A percentile compares a stretch with the other conserved stretches of the same genome.
These are phyloP conservation scores for Colletotrichum aenigma DNA, from an alignment of 2,329 filamentous ascomycete species.

Conservation along the genomic window DNA sequence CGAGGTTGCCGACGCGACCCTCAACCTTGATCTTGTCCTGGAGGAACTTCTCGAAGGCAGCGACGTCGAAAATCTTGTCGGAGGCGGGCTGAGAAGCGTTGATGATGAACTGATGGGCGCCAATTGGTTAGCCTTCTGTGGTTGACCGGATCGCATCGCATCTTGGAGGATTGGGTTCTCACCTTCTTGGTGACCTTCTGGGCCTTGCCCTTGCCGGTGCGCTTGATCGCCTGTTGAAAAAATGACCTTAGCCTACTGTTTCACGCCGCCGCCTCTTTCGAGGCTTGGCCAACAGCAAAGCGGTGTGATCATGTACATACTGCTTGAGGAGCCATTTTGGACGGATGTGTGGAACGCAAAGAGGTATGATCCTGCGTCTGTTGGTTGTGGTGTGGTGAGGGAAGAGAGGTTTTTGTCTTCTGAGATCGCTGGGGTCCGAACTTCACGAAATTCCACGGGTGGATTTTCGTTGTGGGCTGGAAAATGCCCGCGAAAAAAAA, in stretches of 20 bases:
- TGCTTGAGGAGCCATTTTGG: slow-evolving; percentile 83
- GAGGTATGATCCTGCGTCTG: slow-evolving; percentile 85
- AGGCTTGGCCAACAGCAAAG: slow-evolving; percentile 89
- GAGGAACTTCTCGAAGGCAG: slow-evolving; percentile 99
- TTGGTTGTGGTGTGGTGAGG: slow-evolving; percentile 24
- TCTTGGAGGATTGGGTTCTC: slow-evolving; percentile 30
- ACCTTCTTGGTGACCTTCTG: slow-evolving; percentile 87
- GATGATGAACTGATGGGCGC: slow-evolving; percentile 86
- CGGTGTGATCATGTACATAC: slow-evolving; percentile 80
- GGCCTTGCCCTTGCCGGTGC: slow-evolving; percentile 70
- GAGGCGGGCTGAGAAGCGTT: slow-evolving; percentile 97
- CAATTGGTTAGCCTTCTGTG: background rate
- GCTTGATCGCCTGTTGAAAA: slow-evolving; percentile 59
- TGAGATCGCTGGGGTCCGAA: slow-evolving; percentile 8
- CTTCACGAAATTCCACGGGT: slow-evolving; percentile 1
- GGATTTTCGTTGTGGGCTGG: slow-evolving; percentile 15
- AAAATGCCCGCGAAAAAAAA: background rate
- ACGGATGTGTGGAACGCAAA: slow-evolving; percentile 53
- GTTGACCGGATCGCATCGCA: background rate
- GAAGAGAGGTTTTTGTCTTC: background rate
- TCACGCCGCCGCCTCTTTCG: slow-evolving; percentile 57
- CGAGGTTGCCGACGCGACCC: slow-evolving; percentile 96
- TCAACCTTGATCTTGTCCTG: slow-evolving; percentile 99
- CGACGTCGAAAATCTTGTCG: slow-evolving; percentile 99
- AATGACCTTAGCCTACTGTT: slow-evolving; percentile 96